Evolutionary conservation across 352 stramenopile genomes (phyloP).

Genomic region (Globisporangium radiosum): DNA sequence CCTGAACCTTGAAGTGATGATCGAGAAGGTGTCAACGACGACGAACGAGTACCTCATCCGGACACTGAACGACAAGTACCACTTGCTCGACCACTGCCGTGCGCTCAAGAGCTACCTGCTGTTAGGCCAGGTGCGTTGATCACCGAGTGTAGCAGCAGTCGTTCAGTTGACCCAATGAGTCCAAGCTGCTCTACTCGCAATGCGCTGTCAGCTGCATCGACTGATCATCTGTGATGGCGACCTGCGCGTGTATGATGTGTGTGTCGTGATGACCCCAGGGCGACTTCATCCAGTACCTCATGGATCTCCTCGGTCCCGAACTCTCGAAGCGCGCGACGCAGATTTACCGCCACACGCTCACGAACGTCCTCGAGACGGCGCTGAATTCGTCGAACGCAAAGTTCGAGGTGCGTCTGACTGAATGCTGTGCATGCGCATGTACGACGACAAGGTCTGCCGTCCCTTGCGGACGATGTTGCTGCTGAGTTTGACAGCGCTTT

Average conservation of each 20-base stretch:
- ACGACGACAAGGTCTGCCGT: neutral
- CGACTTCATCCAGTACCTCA: slow-evolving; percentile 96
- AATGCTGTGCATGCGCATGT: too few relatives aligned
- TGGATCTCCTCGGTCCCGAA: slow-evolving; percentile 90
- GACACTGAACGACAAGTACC: slow-evolving; percentile 89
- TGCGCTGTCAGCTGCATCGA: neutral
- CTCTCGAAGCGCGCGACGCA: slow-evolving; percentile 85
- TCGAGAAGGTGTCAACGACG: slow-evolving; percentile 65
- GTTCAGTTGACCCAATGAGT: neutral
- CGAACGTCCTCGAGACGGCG: slow-evolving; percentile 91
- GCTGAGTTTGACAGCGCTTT: neutral
- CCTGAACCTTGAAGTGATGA: slow-evolving; percentile 64
- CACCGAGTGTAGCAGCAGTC: too few relatives aligned
- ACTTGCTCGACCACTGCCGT: slow-evolving; percentile 91
- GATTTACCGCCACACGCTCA: slow-evolving; percentile 95
- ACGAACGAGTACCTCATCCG: slow-evolving; percentile 91
- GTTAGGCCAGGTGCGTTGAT: slow-evolving; percentile 87
- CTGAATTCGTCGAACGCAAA: slow-evolving; percentile 95
- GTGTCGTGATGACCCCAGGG: slow-evolving; percentile 44
- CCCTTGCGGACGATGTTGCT: neutral
- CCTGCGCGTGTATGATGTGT: too few relatives aligned
- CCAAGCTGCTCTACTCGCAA: neutral
- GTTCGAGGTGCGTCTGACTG: slow-evolving; percentile 63
- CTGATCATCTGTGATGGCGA: neutral
- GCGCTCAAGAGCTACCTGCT: slow-evolving; percentile 97